Evolutionary conservation across 2,329 filamentous ascomycete species (phyloP).

Genomic region (Epichloe hybrida): DNA sequence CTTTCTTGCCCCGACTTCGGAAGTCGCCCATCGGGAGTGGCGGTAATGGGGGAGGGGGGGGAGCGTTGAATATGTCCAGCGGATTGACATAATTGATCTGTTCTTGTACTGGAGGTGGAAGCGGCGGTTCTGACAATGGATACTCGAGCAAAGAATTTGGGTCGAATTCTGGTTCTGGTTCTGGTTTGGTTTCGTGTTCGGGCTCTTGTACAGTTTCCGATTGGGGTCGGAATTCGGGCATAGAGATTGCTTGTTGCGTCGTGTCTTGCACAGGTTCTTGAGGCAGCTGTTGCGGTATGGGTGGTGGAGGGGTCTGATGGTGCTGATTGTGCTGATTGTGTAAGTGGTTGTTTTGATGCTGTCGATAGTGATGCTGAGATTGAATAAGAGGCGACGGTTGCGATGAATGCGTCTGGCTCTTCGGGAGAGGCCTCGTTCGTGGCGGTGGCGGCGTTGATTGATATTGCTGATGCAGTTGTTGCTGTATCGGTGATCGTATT

Average conservation of each 20-base stretch:
- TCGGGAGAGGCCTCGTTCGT: slow-evolving; percentile 4
- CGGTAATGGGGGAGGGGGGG: slow-evolving; percentile 14
- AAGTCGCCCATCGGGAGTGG: slow-evolving; percentile 13
- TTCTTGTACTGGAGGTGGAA: slow-evolving; percentile 5
- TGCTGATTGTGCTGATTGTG: neutral
- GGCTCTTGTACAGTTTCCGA: neutral
- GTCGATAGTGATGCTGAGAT: slow-evolving; percentile 2
- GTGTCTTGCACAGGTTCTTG: slow-evolving; percentile 3
- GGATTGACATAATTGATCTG: slow-evolving; percentile 23
- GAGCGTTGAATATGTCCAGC: slow-evolving; percentile 23
- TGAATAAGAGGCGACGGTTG: slow-evolving; percentile 7
- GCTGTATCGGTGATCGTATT: slow-evolving; percentile 6
- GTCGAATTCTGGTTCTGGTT: neutral
- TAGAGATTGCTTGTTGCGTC: neutral
- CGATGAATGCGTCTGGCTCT: slow-evolving; percentile 16
- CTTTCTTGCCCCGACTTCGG: slow-evolving; percentile 8
- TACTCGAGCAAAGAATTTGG: neutral
- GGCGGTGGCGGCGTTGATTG: slow-evolving; percentile 7
- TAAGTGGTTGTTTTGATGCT: neutral
- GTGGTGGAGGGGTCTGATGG: slow-evolving; percentile 5
- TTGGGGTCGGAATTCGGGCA: neutral
- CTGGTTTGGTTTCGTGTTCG: neutral
- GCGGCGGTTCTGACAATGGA: neutral
- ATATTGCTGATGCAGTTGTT: slow-evolving; percentile 17
- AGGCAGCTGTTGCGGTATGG: slow-evolving; percentile 1